These are phyloP conservation scores for Wallemia mellicola DNA, from an alignment of 1,284 basidiomycete species.

Conservation along the genomic window DNA sequence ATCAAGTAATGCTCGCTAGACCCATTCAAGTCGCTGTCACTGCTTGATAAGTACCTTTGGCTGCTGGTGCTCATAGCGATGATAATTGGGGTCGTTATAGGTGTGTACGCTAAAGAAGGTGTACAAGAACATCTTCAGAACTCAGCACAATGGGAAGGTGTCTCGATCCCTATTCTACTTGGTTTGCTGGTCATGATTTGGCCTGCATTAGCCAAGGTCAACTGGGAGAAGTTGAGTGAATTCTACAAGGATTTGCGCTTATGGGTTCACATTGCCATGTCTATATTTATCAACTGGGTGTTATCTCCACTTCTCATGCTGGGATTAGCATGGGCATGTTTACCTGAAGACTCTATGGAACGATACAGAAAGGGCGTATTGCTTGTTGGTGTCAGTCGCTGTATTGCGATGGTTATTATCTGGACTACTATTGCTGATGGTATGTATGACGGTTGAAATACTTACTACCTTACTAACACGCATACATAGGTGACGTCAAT, in stretches of 20 bases:
- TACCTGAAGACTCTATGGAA: conserved; percentile 35
- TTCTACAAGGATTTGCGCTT: conserved; percentile 27
- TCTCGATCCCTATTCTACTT: conserved; percentile 32
- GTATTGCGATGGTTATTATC: conserved; percentile 44
- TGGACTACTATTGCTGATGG: conserved; percentile 50
- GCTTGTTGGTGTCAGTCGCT: conserved; percentile 27
- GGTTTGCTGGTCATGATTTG: conserved; percentile 73
- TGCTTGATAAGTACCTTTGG: conserved; percentile 36
- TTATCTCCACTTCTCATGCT: conserved; percentile 54
- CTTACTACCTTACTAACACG: no score
- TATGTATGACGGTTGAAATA: no score
- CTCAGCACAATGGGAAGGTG: conserved; percentile 11
- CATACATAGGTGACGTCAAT: conserved; percentile 41
- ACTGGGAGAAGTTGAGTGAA: conserved; percentile 36
- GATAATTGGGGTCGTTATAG: conserved; percentile 49
- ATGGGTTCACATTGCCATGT: conserved; percentile 41
- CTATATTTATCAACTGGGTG: conserved; percentile 51
- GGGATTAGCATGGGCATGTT: conserved; percentile 48
- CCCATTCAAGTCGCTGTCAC: conserved; percentile 15
- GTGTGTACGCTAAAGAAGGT: conserved; percentile 19
- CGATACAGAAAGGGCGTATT: conserved; percentile 23
- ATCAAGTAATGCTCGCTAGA: no score
- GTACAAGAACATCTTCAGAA: conserved; percentile 7
- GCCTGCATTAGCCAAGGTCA: conserved; percentile 29
- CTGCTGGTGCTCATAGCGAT: conserved; percentile 41